Base-by-base conservation (phyloP, 1,139 yeast genomes). In the Meyerozyma athensensis region DNA sequence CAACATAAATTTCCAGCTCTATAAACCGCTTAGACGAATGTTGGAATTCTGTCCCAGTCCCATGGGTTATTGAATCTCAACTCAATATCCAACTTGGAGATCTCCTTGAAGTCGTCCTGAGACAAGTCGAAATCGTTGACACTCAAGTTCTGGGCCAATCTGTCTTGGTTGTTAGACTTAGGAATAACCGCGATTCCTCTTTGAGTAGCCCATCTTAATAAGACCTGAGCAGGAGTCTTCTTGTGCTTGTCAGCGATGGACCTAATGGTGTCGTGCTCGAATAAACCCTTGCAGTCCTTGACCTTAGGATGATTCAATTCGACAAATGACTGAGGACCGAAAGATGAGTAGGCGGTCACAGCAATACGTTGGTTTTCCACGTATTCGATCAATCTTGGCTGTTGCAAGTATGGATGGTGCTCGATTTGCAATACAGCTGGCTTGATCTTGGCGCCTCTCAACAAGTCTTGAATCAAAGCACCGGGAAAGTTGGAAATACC, bases 401-500 rank as follows among this genome's bases (percentile, higher is more conserved):
- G 96, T 49, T 84, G 86, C 60, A 87, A 72, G 70, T 86, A 87
- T 48, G 96, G 96, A 61, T 87, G 96, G 64, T 85, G 92, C 68
- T 89, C 97, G 56, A 89, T 84, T 65, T 89, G 96, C 52, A 85
- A 73, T 39, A 77, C 87, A 38, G 84, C 85, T 36, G 97, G 96
- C 51, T 69, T 76, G 56, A 86, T 78, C 50, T 68, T 75, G 46
- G 85, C 82, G 43, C 79, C 78, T 57, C 87, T 77, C 44, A 85
- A 65, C 52, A 87, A 69, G 55, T 89, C 96, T 52, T 76, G 78
- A 49, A 89, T 63, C 54, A 85, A 66, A 16, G 79, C 83, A 46
- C 58, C 94, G 43, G 72, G 69, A 68, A 82, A 86, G 72, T 89
- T 89, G 48, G 96, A 87, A 41, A 87, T 64, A 58, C 96, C 96